Conservation (phyloP, 768 basidiomycete genomes). For the Amanita rimosa region DNA sequence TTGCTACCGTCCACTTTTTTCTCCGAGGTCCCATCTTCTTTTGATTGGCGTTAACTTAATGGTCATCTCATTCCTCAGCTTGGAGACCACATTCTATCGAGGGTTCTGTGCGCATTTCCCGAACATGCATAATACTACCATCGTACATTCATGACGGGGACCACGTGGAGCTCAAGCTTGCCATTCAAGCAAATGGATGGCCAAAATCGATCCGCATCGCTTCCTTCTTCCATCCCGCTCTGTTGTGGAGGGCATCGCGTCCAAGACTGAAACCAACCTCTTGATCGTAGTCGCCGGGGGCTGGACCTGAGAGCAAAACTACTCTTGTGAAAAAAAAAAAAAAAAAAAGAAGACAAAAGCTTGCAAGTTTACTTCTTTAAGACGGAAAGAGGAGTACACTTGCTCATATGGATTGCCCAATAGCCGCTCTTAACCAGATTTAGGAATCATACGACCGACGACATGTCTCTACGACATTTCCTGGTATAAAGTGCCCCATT, state of each 20-base stretch:
- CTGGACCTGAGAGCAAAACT: slow-evolving; percentile 5
- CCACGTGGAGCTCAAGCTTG: slow-evolving; percentile 1
- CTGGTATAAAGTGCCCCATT: slow-evolving; percentile 4
- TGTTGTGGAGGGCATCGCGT: slow-evolving; percentile 2
- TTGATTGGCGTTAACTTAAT: slow-evolving; percentile 2
- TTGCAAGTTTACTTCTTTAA: neutral
- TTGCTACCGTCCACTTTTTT: neutral
- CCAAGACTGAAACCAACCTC: neutral
- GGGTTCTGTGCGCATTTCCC: neutral
- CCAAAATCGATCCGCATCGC: slow-evolving; percentile 1
- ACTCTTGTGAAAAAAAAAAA: neutral
- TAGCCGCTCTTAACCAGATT: slow-evolving; percentile 7
- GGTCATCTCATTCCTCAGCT: neutral
- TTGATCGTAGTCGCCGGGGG: neutral
- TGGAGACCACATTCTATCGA: neutral
- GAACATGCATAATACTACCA: neutral
- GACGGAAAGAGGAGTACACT: slow-evolving; percentile 1
- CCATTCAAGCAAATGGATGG: neutral
- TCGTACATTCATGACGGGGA: neutral
- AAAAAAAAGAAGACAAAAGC: slow-evolving; percentile 6
- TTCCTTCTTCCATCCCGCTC: slow-evolving; percentile 6
- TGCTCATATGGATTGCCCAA: slow-evolving; percentile 1
- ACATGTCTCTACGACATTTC: slow-evolving; percentile 7
- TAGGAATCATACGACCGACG: slow-evolving; percentile 5
- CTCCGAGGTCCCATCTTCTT: slow-evolving; percentile 1